Conservation (phyloP, 805 yeast species). For the Candida sithepensis region DNA sequence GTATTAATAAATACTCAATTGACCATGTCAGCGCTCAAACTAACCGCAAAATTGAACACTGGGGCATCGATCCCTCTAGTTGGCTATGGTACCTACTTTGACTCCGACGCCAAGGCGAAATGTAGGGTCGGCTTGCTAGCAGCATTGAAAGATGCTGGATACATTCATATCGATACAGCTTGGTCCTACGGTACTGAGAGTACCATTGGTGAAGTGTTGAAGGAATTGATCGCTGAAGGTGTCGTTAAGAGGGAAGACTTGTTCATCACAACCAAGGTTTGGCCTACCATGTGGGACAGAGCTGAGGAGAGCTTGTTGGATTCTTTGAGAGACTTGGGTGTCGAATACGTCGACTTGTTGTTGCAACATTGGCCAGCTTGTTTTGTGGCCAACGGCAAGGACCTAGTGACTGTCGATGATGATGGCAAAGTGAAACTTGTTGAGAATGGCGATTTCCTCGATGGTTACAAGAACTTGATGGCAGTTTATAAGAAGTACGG, state of each 20-base stretch:
- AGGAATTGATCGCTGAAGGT: slow-evolving; percentile 44
- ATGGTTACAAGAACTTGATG: slow-evolving; percentile 66
- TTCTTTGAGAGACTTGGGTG: slow-evolving; percentile 38
- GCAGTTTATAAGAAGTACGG: slow-evolving; percentile 57
- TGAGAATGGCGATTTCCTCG: slow-evolving; percentile 80
- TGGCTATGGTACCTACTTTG: slow-evolving; percentile 62
- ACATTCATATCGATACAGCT: slow-evolving; percentile 51
- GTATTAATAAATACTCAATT: not conserved
- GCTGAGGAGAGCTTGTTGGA: slow-evolving; percentile 39
- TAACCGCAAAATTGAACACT: slow-evolving; percentile 47
- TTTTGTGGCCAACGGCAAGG: slow-evolving; percentile 38
- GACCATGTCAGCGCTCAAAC: slow-evolving; percentile 13
- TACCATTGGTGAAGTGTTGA: slow-evolving; percentile 42
- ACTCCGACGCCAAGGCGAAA: slow-evolving; percentile 5
- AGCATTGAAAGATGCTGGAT: slow-evolving; percentile 38
- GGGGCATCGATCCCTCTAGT: slow-evolving; percentile 63
- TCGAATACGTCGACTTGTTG: slow-evolving; percentile 44
- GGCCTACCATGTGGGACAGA: slow-evolving; percentile 43
- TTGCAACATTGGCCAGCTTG: slow-evolving; percentile 51
- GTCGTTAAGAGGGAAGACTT: slow-evolving; percentile 47
- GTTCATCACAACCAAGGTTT: slow-evolving; percentile 72
- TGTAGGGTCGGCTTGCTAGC: slow-evolving; percentile 22
- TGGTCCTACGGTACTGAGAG: slow-evolving; percentile 46
- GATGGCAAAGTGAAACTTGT: slow-evolving; percentile 54
- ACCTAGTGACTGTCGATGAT: slow-evolving; percentile 33